These are phyloP conservation scores for Saturnispora quitensis DNA, from an alignment of 805 yeast genomes.

Conservation along the genomic window DNA sequence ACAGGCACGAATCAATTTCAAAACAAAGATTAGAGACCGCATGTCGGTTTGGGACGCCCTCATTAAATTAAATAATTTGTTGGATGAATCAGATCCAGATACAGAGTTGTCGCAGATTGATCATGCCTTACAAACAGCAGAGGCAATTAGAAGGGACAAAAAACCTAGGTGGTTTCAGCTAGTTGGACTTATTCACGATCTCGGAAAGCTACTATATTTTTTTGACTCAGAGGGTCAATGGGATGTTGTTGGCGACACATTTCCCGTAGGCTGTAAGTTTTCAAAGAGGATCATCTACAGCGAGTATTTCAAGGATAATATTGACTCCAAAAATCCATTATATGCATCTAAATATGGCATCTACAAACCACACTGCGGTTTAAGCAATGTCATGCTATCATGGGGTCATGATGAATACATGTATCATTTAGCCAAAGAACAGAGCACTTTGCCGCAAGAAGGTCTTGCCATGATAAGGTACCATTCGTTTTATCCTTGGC, in stretches of 20 bases:
- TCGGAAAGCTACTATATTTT: slow-evolving; percentile 60
- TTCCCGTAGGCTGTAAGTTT: slow-evolving; percentile 64
- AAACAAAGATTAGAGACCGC: slow-evolving; percentile 54
- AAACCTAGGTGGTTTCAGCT: slow-evolving; percentile 72
- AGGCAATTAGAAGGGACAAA: slow-evolving; percentile 57
- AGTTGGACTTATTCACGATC: slow-evolving; percentile 63
- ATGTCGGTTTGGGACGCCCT: slow-evolving; percentile 71
- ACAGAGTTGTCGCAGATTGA: slow-evolving; percentile 67
- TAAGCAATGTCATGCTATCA: slow-evolving; percentile 60
- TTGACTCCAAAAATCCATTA: slow-evolving; percentile 53
- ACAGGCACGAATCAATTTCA: slow-evolving; percentile 63
- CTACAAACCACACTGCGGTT: slow-evolving; percentile 54
- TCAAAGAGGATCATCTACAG: slow-evolving; percentile 51
- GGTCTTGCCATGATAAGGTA: slow-evolving; percentile 68
- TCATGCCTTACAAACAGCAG: slow-evolving; percentile 70
- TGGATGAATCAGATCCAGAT: slow-evolving; percentile 70
- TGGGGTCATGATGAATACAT: slow-evolving; percentile 80
- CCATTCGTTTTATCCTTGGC: slow-evolving; percentile 74
- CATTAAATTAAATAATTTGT: slow-evolving; percentile 47
- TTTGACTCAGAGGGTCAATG: slow-evolving; percentile 69
- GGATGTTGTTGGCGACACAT: slow-evolving; percentile 77
- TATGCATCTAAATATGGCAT: slow-evolving; percentile 61
- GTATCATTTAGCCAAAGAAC: slow-evolving; percentile 61
- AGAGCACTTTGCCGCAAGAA: slow-evolving; percentile 54
- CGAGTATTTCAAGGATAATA: slow-evolving; percentile 50